Percentiles rank a stretch among this genome's conserved stretches.
These are phyloP conservation scores for Monosporascus sp. DNA, from an alignment of 2,329 filamentous ascomycete genomes.

Conservation along the genomic window DNA sequence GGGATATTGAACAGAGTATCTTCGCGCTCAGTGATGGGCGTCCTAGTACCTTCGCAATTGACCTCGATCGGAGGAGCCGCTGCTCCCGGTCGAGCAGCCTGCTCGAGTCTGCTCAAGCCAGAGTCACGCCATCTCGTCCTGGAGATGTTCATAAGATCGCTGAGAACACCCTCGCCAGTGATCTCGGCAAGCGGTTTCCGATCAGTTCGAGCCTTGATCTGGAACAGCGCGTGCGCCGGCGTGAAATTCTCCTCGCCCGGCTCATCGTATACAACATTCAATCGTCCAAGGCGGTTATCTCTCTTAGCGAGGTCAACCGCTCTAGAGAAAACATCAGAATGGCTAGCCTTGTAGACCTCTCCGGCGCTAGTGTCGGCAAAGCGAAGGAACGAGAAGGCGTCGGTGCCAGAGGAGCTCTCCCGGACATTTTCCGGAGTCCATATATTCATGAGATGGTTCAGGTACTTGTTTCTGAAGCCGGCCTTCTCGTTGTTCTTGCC, in stretches of 20 bases:
- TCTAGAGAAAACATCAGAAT: slow-evolving; percentile 67
- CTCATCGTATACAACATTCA: slow-evolving; percentile 68
- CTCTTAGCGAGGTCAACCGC: slow-evolving; percentile 55
- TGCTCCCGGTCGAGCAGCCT: slow-evolving; percentile 70
- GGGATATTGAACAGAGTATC: slow-evolving; percentile 71
- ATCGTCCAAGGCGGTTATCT: slow-evolving; percentile 55
- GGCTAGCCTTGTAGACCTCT: slow-evolving; percentile 67
- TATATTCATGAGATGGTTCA: slow-evolving; percentile 82
- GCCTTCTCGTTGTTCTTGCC: slow-evolving; percentile 68
- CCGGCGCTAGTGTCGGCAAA: slow-evolving; percentile 73
- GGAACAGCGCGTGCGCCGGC: slow-evolving; percentile 73
- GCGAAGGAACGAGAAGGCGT: slow-evolving; percentile 82
- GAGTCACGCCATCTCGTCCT: slow-evolving; percentile 58
- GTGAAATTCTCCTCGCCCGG: slow-evolving; percentile 55
- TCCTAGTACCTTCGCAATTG: slow-evolving; percentile 62
- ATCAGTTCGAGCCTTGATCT: slow-evolving; percentile 67
- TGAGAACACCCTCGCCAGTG: slow-evolving; percentile 66
- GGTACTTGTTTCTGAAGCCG: slow-evolving; percentile 73
- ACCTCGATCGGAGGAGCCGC: slow-evolving; percentile 84
- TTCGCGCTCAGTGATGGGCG: slow-evolving; percentile 58
- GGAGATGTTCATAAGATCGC: slow-evolving; percentile 74
- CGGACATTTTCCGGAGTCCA: slow-evolving; percentile 77
- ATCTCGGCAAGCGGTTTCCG: slow-evolving; percentile 63
- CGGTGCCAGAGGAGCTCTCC: slow-evolving; percentile 52
- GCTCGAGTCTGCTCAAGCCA: slow-evolving; percentile 73